phyloP scores from a whole-genome alignment of 768 basidiomycete species.

The Suillus placidus region DNA sequence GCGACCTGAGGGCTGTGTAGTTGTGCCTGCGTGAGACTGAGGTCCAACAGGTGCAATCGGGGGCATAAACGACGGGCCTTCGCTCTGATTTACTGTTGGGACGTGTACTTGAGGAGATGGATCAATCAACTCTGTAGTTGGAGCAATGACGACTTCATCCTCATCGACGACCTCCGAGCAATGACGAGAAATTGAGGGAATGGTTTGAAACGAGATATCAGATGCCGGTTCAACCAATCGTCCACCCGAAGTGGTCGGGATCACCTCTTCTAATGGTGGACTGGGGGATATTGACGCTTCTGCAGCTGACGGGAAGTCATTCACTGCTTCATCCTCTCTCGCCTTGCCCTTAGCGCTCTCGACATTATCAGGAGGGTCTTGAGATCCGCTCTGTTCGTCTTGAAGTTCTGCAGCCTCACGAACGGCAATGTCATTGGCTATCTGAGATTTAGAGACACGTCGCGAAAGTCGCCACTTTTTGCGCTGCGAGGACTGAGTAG shows the following conservation, averaged over 20 bases:
- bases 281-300: neutral
- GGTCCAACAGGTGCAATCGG: conserved; percentile 10
- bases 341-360: conserved; percentile 38
- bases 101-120: conserved; percentile 11
- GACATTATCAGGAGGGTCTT: conserved; percentile 27
- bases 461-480: conserved; percentile 34
- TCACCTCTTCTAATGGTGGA: conserved; percentile 6
- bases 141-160: conserved; percentile 28
- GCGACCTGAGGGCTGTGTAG: conserved; percentile 29
- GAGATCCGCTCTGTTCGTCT: conserved; percentile 32
- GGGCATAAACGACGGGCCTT: conserved; percentile 17
- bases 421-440: conserved; percentile 17
- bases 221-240: conserved; percentile 19
- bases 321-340: conserved; percentile 18
- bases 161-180: conserved; percentile 14
- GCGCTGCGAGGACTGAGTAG: conserved; percentile 14
- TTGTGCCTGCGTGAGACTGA: conserved; percentile 25
- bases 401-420: conserved; percentile 22
- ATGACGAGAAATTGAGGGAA: neutral
- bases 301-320: neutral
- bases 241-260: conserved; percentile 8
- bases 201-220: neutral
- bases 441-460: conserved; percentile 37
- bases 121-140: conserved; percentile 15
- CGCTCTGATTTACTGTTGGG: conserved; percentile 15